Conservation (phyloP, 768 basidiomycete genomes). For the Thelephora aurantiotincta region DNA sequence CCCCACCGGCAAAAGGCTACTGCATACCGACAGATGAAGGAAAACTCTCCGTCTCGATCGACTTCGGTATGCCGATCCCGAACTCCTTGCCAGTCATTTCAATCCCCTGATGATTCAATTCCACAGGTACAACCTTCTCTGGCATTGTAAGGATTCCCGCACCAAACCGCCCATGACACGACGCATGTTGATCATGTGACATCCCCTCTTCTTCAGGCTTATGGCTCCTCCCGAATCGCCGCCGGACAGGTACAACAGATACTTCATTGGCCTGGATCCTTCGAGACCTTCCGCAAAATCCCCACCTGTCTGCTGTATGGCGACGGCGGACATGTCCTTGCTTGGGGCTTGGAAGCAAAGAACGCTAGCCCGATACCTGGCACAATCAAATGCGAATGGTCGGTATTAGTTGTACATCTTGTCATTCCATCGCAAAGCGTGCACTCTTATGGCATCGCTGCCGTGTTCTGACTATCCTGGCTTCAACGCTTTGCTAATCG, state of each 20-base stretch:
- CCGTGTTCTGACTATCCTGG: neutral
- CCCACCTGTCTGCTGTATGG: conserved; percentile 77
- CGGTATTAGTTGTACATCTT: too few relatives aligned
- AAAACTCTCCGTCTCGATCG: conserved; percentile 72
- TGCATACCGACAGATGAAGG: conserved; percentile 36
- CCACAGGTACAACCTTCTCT: conserved; percentile 71
- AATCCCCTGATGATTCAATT: neutral
- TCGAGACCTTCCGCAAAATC: conserved; percentile 77
- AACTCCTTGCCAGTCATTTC: conserved; percentile 1
- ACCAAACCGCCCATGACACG: neutral
- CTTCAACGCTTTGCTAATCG: too few relatives aligned
- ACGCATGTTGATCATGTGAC: neutral
- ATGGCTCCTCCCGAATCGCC: conserved; percentile 74
- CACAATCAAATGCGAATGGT: conserved; percentile 44
- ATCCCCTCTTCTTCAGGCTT: conserved; percentile 35
- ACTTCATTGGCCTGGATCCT: conserved; percentile 72
- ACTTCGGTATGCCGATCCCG: conserved; percentile 44
- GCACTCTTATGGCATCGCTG: neutral
- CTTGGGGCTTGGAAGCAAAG: conserved; percentile 85
- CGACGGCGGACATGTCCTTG: conserved; percentile 53
- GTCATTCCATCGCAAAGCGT: neutral
- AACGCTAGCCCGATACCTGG: conserved; percentile 58
- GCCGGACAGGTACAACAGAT: conserved; percentile 75
- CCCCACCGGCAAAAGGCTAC: neutral
- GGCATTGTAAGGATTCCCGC: conserved; percentile 51